These are phyloP conservation scores for Tinospora cordifolia DNA, from an alignment of 164 flowering plant species.

Conservation along the genomic window DNA sequence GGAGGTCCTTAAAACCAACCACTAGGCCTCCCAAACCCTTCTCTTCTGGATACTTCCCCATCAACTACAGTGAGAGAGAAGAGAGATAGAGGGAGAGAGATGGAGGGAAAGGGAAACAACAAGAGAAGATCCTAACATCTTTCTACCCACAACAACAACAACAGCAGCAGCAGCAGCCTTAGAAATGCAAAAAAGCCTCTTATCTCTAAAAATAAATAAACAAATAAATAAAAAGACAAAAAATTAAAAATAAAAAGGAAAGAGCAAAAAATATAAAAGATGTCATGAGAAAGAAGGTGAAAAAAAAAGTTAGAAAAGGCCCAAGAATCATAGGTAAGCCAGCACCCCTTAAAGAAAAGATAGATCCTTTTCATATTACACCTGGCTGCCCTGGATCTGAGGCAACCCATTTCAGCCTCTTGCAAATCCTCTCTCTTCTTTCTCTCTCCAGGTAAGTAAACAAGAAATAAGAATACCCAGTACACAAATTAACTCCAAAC, in stretches of 20 bases:
- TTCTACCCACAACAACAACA: constrained; percentile 9
- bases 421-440: constrained; percentile 2
- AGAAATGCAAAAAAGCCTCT: constrained; percentile 1
- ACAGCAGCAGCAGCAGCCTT: background rate
- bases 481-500: background rate
- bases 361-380: constrained; percentile 15
- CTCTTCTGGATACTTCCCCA: constrained; percentile 14
- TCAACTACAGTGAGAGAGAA: constrained; percentile 4
- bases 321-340: constrained; percentile 22
- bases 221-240: constrained; percentile 13
- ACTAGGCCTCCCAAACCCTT: background rate
- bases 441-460: background rate
- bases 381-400: constrained; percentile 27
- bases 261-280: constrained; percentile 4
- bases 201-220: constrained; percentile 13
- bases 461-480: background rate
- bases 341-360: constrained; percentile 12
- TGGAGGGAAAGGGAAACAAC: background rate
- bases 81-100: background rate
- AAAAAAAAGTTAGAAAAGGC: constrained; percentile 6
- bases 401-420: constrained; percentile 21
- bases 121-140: background rate
- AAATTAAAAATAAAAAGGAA: constrained; percentile 9
- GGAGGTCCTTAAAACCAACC: constrained; percentile 4
- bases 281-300: constrained; percentile 20